phyloP scores from a whole-genome alignment of 2,329 filamentous ascomycete species.

The Arthrobotrys musiformis region DNA sequence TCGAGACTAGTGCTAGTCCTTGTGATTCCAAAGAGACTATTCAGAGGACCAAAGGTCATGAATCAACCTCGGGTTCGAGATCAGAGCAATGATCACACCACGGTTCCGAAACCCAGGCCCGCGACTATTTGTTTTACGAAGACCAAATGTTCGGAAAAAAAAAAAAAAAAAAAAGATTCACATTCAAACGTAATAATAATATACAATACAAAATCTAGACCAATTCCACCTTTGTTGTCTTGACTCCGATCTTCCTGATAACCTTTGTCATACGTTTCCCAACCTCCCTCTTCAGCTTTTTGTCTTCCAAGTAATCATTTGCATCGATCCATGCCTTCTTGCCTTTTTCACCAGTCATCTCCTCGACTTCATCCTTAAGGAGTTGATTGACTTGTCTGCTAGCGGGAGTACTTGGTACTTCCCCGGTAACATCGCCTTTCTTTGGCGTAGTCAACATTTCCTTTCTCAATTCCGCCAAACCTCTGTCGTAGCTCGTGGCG shows the following conservation, averaged over 20 bases:
- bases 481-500: constrained; percentile 49
- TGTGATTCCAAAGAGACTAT: no score
- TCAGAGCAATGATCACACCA: no score
- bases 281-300: constrained; percentile 42
- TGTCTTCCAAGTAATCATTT: constrained; percentile 48
- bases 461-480: constrained; percentile 44
- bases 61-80: no score
- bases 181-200: background rate
- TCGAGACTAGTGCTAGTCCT: no score
- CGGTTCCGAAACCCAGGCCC: no score
- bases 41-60: no score
- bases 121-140: background rate
- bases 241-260: constrained; percentile 40
- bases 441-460: constrained; percentile 43
- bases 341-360: constrained; percentile 34
- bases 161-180: constrained; percentile 2
- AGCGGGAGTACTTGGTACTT: constrained; percentile 47
- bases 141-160: background rate
- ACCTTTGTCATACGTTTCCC: constrained; percentile 51
- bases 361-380: constrained; percentile 43
- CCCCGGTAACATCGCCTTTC: constrained; percentile 37
- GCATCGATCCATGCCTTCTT: constrained; percentile 36
- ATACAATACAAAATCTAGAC: constrained; percentile 13
- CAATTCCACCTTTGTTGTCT: constrained; percentile 23
- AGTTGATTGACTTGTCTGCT: constrained; percentile 44